These are phyloP conservation scores for Hypoxylon sp. DNA, from an alignment of 2,329 filamentous ascomycete species.

Conservation along the genomic window DNA sequence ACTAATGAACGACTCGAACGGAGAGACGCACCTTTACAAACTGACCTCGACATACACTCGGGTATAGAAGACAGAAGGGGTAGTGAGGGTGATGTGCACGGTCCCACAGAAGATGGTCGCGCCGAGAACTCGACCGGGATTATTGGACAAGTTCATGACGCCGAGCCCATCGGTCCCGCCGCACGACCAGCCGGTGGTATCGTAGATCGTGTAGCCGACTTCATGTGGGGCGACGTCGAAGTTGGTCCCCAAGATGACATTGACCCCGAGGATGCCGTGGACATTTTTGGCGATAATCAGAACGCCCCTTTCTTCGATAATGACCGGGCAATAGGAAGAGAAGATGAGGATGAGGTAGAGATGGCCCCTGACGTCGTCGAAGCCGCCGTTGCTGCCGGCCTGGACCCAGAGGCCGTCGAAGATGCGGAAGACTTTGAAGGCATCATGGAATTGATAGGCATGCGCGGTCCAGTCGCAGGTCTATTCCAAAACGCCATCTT, in stretches of 20 bases:
- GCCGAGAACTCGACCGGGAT: slow-evolving; percentile 17
- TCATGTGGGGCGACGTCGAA: slow-evolving; percentile 74
- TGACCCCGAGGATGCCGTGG: slow-evolving; percentile 69
- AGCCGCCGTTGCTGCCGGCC: slow-evolving; percentile 75
- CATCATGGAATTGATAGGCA: slow-evolving; percentile 94
- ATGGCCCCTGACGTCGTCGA: slow-evolving; percentile 69
- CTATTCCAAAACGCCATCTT: slow-evolving; percentile 96
- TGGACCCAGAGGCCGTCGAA: slow-evolving; percentile 83
- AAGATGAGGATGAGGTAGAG: slow-evolving; percentile 61
- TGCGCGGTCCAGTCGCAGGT: slow-evolving; percentile 92
- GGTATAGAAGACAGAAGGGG: slow-evolving; percentile 7
- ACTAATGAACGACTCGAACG: not conserved
- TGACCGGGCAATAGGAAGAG: slow-evolving; percentile 51
- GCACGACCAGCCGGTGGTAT: slow-evolving; percentile 56
- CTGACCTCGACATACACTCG: not conserved
- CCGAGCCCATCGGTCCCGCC: slow-evolving; percentile 15
- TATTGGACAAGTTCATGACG: slow-evolving; percentile 19
- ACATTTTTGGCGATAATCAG: slow-evolving; percentile 67
- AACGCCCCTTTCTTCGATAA: slow-evolving; percentile 59
- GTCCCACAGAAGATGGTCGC: slow-evolving; percentile 6
- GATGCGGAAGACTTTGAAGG: slow-evolving; percentile 96
- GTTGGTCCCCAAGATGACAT: slow-evolving; percentile 57
- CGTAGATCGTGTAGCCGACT: slow-evolving; percentile 66
- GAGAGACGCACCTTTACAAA: not conserved
- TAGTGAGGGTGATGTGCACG: slow-evolving; percentile 1